Percentiles rank a stretch among this genome's conserved stretches.
phyloP scores from a whole-genome alignment of 2,329 filamentous ascomycete species.

The Diaporthe vexans region DNA sequence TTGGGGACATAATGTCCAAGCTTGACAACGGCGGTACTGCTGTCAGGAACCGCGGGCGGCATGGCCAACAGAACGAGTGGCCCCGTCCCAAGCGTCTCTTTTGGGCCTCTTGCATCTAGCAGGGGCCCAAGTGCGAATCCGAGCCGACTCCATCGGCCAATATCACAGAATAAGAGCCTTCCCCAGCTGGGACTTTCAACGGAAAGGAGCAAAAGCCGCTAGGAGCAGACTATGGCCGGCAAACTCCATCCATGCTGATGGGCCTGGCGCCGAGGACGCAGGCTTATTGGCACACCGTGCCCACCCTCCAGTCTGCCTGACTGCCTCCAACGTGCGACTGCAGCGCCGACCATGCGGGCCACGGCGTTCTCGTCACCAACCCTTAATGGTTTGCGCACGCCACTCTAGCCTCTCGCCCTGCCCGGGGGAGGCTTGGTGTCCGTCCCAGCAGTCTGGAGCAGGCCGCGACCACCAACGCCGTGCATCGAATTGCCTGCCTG shows the following conservation, averaged over 20 bases:
- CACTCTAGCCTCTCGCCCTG: not conserved
- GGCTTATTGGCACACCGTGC: not conserved
- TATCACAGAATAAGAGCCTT: constrained; percentile 1
- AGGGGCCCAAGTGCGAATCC: not conserved
- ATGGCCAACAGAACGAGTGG: constrained; percentile 25
- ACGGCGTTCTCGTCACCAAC: constrained; percentile 23
- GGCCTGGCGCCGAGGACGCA: constrained; percentile 5
- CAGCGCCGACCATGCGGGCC: constrained; percentile 25
- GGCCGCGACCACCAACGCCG: constrained; percentile 28
- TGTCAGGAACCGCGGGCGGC: constrained; percentile 32
- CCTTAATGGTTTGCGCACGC: constrained; percentile 14
- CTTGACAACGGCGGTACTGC: not conserved
- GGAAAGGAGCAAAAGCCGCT: constrained; percentile 14
- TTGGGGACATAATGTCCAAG: not conserved
- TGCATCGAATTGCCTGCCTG: constrained; percentile 30
- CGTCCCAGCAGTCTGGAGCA: constrained; percentile 39
- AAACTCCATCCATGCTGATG: constrained; percentile 10
- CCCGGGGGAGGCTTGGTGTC: constrained; percentile 8
- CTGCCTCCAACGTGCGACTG: constrained; percentile 19
- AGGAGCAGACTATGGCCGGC: constrained; percentile 9
- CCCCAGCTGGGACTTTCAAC: constrained; percentile 16
- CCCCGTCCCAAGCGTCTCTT: not conserved
- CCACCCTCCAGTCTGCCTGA: not conserved
- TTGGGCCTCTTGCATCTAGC: constrained; percentile 13
- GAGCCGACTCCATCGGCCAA: not conserved